Evolutionary conservation across 371 early-diverging fungal genomes (phyloP).

Genomic region (Mortierella sp.): DNA sequence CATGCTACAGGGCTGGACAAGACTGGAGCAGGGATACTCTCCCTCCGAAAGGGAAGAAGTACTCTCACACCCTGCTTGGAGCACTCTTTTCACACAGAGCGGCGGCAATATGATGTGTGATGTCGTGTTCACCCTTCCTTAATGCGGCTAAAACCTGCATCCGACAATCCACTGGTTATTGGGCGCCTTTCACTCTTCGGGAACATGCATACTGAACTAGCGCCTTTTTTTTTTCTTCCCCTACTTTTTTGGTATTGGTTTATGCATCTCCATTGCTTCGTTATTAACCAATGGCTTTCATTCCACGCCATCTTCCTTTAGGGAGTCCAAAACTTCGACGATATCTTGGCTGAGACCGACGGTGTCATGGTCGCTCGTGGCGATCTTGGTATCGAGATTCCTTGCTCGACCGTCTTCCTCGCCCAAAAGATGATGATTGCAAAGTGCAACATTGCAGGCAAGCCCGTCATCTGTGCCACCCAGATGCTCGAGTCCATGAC

Average conservation of each 20-base stretch:
- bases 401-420: constrained; percentile 88
- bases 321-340: constrained; percentile 90
- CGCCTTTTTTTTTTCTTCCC: neutral
- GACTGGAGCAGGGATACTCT: neutral
- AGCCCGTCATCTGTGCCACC: constrained; percentile 97
- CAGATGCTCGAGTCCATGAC: constrained; percentile 99
- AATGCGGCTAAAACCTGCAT: constrained; percentile 18
- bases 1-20: too few species aligned
- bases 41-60: constrained; percentile 58
- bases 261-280: neutral
- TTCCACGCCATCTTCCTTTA: neutral
- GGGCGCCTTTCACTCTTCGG: too few species aligned
- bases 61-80: neutral
- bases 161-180: neutral
- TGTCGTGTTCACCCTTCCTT: neutral
- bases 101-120: neutral
- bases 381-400: constrained; percentile 97
- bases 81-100: neutral
- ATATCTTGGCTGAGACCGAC: constrained; percentile 94
- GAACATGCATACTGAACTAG: neutral
- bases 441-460: constrained; percentile 92
- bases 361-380: constrained; percentile 99
- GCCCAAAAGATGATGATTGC: constrained; percentile 97
- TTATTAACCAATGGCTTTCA: neutral
- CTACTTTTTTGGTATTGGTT: neutral